Evolutionary conservation across 2,329 filamentous ascomycete species (phyloP), one percentile per base, ranked within the genome.

Genomic region (Chaetomiaceae sp.): DNA sequence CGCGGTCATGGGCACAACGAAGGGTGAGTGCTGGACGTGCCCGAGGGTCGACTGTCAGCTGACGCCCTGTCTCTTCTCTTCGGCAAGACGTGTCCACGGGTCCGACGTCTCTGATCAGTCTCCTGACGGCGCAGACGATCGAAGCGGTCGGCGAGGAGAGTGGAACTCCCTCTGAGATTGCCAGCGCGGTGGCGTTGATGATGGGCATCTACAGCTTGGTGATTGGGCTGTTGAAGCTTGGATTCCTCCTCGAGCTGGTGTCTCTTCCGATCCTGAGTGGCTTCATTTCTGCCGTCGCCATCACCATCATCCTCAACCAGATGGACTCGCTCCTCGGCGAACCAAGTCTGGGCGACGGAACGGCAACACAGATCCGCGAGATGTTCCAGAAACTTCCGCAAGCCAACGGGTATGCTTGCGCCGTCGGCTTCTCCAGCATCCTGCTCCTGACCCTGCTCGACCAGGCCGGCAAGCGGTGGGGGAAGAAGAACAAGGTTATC

Each of bases 251-350:
- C 19, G 82, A 87, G 55, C 86, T 84, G 60, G 80, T 87, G 59
- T 85, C 83, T 0, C 74, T 83, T 1, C 83, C 83, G 0, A 80
- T 86, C 1, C 73, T 87, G 0, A 81, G 75, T 6, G 83, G 83
- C 4, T 86, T 85, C 69, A 84, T 87, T 60, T 83, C 82, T 0
- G 82, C 83, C 1, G 82, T 83, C 1, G 83, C 82, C 22, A 78
- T 87, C 44, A 83, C 81, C 27, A 86, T 87, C 62, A 78, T 81
- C 20, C 76, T 85, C 46, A 82, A 81, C n/a, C 83, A 87, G 64
- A 75, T 87, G 52, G 79, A 75, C 3, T 79, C 79, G 1, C 75
- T 86, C 0, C 75, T 86, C 2, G 83, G 83, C 9, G 61, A 65
- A 22, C 74, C 81, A 9, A 70, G 73, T 23, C 73, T 80, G 1